phyloP scores from a whole-genome alignment of 1,284 basidiomycete genomes.

The Volvariella volvacea region DNA sequence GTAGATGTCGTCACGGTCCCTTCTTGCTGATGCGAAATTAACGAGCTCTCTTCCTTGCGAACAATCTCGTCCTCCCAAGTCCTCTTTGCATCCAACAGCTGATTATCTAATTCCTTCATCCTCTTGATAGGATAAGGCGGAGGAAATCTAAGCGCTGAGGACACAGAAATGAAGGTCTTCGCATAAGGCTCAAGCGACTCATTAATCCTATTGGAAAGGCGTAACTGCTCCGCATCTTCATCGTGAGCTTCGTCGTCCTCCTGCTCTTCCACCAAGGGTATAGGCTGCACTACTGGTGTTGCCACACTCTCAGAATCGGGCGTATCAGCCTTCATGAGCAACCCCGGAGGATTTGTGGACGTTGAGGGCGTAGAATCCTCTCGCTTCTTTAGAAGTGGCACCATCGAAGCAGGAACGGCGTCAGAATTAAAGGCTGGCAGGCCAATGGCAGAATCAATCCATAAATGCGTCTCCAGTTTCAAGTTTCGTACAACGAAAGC shows the following conservation, averaged over 20 bases:
- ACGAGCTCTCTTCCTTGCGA: conserved; percentile 63
- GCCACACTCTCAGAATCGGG: neutral
- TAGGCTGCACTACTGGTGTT: conserved; percentile 11
- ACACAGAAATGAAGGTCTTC: conserved; percentile 84
- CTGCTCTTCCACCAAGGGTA: conserved; percentile 18
- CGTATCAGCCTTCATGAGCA: neutral
- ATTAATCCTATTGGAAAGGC: conserved; percentile 67
- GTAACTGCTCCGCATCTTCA: conserved; percentile 62
- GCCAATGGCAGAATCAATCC: conserved; percentile 89
- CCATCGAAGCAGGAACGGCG: conserved; percentile 43
- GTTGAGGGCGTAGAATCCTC: conserved; percentile 1
- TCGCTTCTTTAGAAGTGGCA: neutral
- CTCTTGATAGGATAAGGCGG: conserved; percentile 82
- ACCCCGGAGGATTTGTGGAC: neutral
- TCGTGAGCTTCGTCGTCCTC: conserved; percentile 53
- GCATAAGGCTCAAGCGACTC: conserved; percentile 77
- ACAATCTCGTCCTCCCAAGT: conserved; percentile 84
- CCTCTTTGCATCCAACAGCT: conserved; percentile 58
- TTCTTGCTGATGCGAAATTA: conserved; percentile 38
- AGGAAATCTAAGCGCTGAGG: conserved; percentile 82
- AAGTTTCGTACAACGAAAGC: conserved; percentile 88
- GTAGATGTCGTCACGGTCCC: conserved; percentile 29
- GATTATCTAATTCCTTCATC: conserved; percentile 83
- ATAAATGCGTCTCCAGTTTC: conserved; percentile 91
- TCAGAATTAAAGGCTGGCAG: conserved; percentile 61